A percentile compares a stretch with the other conserved stretches of the same genome.
phyloP scores from a whole-genome alignment of 352 stramenopile genomes.

The Globisporangium orthogonon region DNA sequence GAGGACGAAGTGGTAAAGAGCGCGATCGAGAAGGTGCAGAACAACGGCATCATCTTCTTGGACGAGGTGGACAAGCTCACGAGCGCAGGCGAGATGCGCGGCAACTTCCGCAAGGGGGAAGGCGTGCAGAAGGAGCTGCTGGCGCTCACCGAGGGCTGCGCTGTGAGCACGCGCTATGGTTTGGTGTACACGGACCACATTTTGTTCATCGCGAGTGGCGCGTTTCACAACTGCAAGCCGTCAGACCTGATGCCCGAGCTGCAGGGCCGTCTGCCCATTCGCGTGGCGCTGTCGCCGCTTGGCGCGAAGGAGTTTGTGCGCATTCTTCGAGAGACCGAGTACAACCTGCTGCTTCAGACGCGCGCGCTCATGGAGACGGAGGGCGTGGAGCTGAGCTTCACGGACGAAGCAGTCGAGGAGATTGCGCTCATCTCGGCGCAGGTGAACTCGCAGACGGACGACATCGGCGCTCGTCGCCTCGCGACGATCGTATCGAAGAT shows the following conservation, averaged over 20 bases:
- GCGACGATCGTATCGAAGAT: constrained; percentile 97
- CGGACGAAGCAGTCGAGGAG: constrained; percentile 94
- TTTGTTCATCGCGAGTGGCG: constrained; percentile 95
- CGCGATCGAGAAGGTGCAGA: constrained; percentile 88
- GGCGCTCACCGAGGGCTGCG: constrained; percentile 97
- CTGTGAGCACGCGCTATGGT: constrained; percentile 89
- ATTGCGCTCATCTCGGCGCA: constrained; percentile 93
- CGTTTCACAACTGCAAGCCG: constrained; percentile 96
- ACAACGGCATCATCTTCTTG: constrained; percentile 99
- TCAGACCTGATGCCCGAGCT: constrained; percentile 97
- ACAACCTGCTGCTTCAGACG: constrained; percentile 96
- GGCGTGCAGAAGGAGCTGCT: constrained; percentile 98
- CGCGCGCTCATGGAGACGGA: constrained; percentile 95
- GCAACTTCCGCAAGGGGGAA: constrained; percentile 89
- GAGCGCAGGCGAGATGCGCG: constrained; percentile 82
- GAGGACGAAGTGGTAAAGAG: constrained; percentile 72
- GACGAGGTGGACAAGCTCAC: constrained; percentile 99
- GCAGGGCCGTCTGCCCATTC: constrained; percentile 97
- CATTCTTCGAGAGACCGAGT: constrained; percentile 95
- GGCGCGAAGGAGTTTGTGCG: constrained; percentile 97
- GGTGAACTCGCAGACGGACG: constrained; percentile 95
- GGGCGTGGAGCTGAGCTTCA: constrained; percentile 92
- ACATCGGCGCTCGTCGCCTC: constrained; percentile 96
- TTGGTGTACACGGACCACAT: constrained; percentile 99
- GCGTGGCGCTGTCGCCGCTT: constrained; percentile 95